Conservation (phyloP, 805 yeast species). For the Dipodascus albidus region DNA sequence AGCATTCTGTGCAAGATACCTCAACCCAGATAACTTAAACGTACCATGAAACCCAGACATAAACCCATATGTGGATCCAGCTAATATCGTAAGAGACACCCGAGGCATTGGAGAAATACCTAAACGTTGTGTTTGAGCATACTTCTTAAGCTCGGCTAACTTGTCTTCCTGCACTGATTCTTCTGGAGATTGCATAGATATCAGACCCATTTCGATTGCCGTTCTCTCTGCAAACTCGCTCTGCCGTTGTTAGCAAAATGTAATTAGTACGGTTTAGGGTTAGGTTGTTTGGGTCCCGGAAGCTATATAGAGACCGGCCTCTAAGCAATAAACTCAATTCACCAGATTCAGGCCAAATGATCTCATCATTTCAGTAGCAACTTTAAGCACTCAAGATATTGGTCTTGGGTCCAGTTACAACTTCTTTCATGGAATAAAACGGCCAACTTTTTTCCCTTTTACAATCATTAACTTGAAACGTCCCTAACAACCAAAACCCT, state of each 20-base stretch:
- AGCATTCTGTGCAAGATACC: conserved; percentile 68
- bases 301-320: not conserved
- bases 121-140: conserved; percentile 8
- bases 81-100: conserved; percentile 9
- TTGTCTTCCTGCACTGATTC: not conserved
- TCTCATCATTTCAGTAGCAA: not conserved
- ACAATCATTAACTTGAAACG: too few relatives aligned
- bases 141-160: not conserved
- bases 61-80: conserved; percentile 18
- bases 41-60: conserved; percentile 48
- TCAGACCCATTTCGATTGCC: too few relatives aligned
- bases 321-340: not conserved
- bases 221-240: too few relatives aligned
- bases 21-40: conserved; percentile 40
- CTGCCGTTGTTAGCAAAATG: too few relatives aligned
- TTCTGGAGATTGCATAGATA: too few relatives aligned
- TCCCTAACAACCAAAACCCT: too few relatives aligned
- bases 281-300: too few relatives aligned
- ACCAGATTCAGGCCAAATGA: not conserved
- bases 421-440: too few relatives aligned
- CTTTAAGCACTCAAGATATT: too few relatives aligned
- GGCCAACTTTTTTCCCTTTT: too few relatives aligned
- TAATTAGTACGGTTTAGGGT: too few relatives aligned
- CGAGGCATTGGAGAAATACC: conserved; percentile 11
- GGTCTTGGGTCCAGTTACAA: too few relatives aligned